phyloP scores from a whole-genome alignment of 345 rosid species.

The Theobroma cacao region DNA sequence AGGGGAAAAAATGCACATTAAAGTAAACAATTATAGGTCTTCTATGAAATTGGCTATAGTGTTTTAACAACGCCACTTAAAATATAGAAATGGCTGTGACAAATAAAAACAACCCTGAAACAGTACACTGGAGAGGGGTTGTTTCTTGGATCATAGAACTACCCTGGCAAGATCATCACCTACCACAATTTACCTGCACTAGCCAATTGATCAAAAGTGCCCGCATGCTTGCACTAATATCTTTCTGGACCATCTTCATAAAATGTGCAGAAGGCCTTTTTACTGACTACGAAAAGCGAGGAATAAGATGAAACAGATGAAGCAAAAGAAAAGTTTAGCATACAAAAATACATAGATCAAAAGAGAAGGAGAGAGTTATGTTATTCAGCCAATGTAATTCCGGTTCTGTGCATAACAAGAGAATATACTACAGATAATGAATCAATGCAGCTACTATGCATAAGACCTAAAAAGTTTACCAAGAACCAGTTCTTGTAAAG shows the following conservation, averaged over 20 bases:
- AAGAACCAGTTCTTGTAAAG: no score
- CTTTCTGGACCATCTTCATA: slow-evolving; percentile 39
- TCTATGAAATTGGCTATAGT: neutral
- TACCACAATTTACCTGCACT: slow-evolving; percentile 36
- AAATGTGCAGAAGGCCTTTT: slow-evolving; percentile 39
- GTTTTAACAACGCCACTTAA: neutral
- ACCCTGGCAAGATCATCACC: slow-evolving; percentile 7
- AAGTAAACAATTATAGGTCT: neutral
- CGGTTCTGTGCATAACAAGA: neutral
- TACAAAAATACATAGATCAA: neutral
- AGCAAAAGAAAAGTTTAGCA: neutral
- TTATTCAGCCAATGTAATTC: neutral
- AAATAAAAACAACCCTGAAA: no score
- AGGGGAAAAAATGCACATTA: neutral
- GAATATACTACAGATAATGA: neutral
- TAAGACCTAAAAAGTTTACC: neutral
- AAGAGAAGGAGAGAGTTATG: neutral
- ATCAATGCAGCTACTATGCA: neutral
- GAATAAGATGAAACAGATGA: neutral
- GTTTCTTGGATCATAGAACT: slow-evolving; percentile 4
- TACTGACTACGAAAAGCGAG: slow-evolving; percentile 13
- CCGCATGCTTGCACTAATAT: slow-evolving; percentile 39
- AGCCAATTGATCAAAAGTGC: slow-evolving; percentile 46
- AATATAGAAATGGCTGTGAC: neutral
- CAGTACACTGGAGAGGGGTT: no score